Percentiles rank a stretch among this genome's conserved stretches.
Evolutionary conservation across 805 yeast genomes (phyloP).

Genomic region (Suhomyces sp.): DNA sequence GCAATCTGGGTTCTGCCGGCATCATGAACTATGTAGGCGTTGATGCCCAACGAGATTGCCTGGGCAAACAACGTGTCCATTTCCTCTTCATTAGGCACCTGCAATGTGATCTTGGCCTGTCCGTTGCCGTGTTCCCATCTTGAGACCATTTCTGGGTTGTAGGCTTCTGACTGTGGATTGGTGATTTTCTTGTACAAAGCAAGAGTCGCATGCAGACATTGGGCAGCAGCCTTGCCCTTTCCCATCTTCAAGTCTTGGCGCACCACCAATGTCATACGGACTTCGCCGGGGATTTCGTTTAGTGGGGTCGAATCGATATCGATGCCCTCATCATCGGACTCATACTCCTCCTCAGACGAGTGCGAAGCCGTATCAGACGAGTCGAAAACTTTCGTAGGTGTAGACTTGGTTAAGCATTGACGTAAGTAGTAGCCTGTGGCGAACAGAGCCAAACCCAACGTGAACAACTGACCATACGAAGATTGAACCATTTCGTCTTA

Average conservation of each 20-base stretch:
- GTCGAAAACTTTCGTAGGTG: constrained; percentile 6
- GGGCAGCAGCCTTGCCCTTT: constrained; percentile 96
- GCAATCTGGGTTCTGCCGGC: constrained; percentile 97
- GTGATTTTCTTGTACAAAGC: constrained; percentile 75
- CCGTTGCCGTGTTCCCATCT: constrained; percentile 81
- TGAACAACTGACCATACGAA: constrained; percentile 18
- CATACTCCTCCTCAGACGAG: constrained; percentile 33
- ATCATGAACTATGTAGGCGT: constrained; percentile 81
- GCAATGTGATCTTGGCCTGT: constrained; percentile 90
- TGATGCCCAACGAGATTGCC: constrained; percentile 76
- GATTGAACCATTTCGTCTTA: constrained; percentile 3
- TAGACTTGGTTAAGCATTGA: constrained; percentile 12
- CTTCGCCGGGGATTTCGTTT: constrained; percentile 73
- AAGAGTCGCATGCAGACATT: constrained; percentile 96
- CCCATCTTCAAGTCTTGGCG: constrained; percentile 89
- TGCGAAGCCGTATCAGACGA: not conserved
- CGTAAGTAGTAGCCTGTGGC: constrained; percentile 33
- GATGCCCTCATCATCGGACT: constrained; percentile 49
- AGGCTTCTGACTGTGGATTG: constrained; percentile 47
- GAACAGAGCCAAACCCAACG: constrained; percentile 36
- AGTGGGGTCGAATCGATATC: constrained; percentile 59
- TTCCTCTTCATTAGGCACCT: constrained; percentile 64
- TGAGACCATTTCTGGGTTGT: constrained; percentile 59
- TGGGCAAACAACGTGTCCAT: constrained; percentile 75
- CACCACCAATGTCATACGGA: constrained; percentile 81